These are phyloP conservation scores for Trichophyton verrucosum DNA, from an alignment of 2,329 filamentous ascomycete species.

Conservation along the genomic window DNA sequence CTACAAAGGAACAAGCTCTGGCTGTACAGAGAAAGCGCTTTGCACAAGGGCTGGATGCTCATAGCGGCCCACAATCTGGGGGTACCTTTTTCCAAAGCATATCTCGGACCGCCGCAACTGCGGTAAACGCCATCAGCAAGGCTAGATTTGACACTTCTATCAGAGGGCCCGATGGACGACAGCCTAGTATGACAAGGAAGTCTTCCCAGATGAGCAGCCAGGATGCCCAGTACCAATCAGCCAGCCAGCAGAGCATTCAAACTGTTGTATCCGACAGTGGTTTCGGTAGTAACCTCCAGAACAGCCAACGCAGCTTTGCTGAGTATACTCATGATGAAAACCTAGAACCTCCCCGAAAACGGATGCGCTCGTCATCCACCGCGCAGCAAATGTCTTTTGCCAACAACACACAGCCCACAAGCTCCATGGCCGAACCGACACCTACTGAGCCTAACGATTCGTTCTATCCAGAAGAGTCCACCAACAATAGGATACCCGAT, in stretches of 20 bases:
- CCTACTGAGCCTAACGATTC: constrained; percentile 37
- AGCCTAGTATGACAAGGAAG: constrained; percentile 57
- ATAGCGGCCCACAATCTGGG: constrained; percentile 51
- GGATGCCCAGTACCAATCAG: constrained; percentile 51
- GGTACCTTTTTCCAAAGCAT: constrained; percentile 98
- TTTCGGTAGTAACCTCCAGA: constrained; percentile 53
- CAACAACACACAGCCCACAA: constrained; percentile 19
- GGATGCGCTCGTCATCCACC: constrained; percentile 47
- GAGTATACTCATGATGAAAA: constrained; percentile 32
- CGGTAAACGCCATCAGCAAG: constrained; percentile 92
- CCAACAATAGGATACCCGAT: constrained; percentile 9
- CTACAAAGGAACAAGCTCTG: constrained; percentile 98
- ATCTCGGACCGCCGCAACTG: constrained; percentile 80
- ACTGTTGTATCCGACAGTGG: constrained; percentile 63
- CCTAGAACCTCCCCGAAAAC: constrained; percentile 61
- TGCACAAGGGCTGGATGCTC: constrained; percentile 65
- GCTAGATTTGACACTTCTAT: constrained; percentile 79
- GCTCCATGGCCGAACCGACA: constrained; percentile 31
- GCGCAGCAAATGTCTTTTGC: constrained; percentile 26
- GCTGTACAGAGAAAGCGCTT: constrained; percentile 85
- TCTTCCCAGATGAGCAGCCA: constrained; percentile 53
- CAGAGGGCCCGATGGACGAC: constrained; percentile 50
- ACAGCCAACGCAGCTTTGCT: constrained; percentile 30
- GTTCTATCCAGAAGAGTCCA: constrained; percentile 27
- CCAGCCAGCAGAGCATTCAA: constrained; percentile 67